Conservation (phyloP, 1,284 basidiomycete species). For the Austroboletus rostrupii region DNA sequence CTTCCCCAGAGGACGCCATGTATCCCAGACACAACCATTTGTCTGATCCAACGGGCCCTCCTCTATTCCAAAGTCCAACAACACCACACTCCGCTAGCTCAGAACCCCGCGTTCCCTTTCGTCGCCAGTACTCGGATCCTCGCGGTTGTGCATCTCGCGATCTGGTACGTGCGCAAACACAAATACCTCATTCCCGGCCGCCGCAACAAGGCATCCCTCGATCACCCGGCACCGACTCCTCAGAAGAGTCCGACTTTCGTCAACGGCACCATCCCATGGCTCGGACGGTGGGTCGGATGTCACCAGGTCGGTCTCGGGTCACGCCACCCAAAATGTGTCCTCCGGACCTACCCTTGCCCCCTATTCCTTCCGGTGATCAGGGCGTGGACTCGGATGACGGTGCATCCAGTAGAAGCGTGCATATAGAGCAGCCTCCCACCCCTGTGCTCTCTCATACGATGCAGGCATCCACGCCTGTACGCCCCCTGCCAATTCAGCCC, state of each 20-base stretch:
- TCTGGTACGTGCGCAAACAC: neutral
- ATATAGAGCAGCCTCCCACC: slow-evolving; percentile 3
- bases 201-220: neutral
- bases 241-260: slow-evolving; percentile 10
- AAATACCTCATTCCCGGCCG: neutral
- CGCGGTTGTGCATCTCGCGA: neutral
- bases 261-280: slow-evolving; percentile 6
- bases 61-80: neutral
- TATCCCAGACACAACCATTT: slow-evolving; percentile 5
- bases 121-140: neutral
- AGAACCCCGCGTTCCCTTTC: neutral
- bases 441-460: neutral
- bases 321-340: slow-evolving; percentile 16
- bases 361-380: slow-evolving; percentile 16
- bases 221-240: slow-evolving; percentile 11
- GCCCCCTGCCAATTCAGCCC: slow-evolving; percentile 20
- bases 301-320: slow-evolving; percentile 4
- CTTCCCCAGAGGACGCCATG: slow-evolving; percentile 17
- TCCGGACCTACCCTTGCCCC: slow-evolving; percentile 21
- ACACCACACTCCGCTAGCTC: slow-evolving; percentile 9
- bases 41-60: slow-evolving; percentile 7
- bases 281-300: neutral
- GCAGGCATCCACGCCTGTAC: slow-evolving; percentile 1
- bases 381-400: neutral
- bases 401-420: neutral